Conservation (phyloP, 73 alveolate genomes). For the Tetrahymena thermophila region DNA sequence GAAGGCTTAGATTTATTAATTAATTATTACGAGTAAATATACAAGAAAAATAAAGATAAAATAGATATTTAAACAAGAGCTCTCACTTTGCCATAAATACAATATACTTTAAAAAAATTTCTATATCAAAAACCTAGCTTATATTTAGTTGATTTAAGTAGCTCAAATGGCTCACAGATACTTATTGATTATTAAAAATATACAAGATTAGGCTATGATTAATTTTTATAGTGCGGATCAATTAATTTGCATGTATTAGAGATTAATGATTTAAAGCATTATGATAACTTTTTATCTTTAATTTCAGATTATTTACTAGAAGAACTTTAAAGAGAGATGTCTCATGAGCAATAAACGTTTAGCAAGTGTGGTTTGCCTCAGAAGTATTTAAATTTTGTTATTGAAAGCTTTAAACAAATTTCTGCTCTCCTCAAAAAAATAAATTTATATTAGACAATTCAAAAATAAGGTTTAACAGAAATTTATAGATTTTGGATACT, state of each 20-base stretch:
- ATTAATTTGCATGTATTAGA: not conserved
- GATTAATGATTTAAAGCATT: not conserved
- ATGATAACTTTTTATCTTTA: not conserved
- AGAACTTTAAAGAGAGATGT: not conserved
- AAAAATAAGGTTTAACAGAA: not conserved
- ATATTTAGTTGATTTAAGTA: not conserved
- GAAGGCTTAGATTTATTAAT: not conserved
- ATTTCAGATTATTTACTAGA: not conserved
- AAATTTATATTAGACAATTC: not conserved
- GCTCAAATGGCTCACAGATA: not conserved
- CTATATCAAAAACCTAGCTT: not conserved
- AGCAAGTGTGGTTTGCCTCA: not conserved
- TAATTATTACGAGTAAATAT: not conserved
- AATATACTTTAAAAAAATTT: not conserved
- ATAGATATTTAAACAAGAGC: not conserved
- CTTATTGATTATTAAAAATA: not conserved
- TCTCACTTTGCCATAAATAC: not conserved
- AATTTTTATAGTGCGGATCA: not conserved
- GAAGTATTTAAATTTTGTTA: not conserved
- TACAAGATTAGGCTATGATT: not conserved
- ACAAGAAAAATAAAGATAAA: not conserved
- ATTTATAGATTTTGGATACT: not conserved
- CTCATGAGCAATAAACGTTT: not conserved
- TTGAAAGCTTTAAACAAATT: not conserved
- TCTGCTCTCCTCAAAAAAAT: not conserved